Conservation (phyloP, 768 basidiomycete species). For the Agaricus subrufescens region DNA sequence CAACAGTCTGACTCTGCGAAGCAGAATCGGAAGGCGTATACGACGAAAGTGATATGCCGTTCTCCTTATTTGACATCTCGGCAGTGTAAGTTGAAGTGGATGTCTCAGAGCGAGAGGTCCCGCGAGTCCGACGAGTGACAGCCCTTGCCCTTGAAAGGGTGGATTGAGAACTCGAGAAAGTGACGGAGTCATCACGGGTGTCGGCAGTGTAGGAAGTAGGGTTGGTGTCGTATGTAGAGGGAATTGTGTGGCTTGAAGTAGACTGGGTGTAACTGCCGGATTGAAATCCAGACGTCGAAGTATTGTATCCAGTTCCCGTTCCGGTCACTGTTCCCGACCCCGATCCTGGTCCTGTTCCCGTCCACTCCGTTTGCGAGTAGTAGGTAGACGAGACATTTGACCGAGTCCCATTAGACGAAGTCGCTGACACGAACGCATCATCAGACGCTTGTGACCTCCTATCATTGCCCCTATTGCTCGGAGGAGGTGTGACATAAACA, state of each 20-base stretch:
- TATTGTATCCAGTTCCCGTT: conserved; percentile 15
- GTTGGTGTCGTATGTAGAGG: conserved; percentile 47
- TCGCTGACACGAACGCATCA: conserved; percentile 34
- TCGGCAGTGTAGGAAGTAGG: conserved; percentile 56
- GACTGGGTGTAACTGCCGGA: conserved; percentile 21
- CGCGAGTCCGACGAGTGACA: conserved; percentile 45
- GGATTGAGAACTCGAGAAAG: conserved; percentile 45
- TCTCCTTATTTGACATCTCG: conserved; percentile 57
- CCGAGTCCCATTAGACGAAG: conserved; percentile 26
- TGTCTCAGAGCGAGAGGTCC: conserved; percentile 39
- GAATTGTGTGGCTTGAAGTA: conserved; percentile 36
- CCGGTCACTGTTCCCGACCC: background rate
- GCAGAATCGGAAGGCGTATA: background rate
- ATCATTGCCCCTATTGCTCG: conserved; percentile 29
- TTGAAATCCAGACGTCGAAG: conserved; percentile 22
- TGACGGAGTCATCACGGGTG: conserved; percentile 40
- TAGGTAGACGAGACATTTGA: conserved; percentile 32
- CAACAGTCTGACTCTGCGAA: background rate
- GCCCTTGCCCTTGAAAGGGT: conserved; percentile 53
- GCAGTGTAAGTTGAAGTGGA: conserved; percentile 38
- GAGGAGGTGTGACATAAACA: conserved; percentile 39
- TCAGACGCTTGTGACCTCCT: conserved; percentile 28
- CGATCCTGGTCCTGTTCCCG: conserved; percentile 10
- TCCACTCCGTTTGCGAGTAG: conserved; percentile 25
- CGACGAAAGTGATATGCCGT: conserved; percentile 20